Conservation (phyloP, 192 early-diverging fungal species). For the Jimgerdemannia lactiflua region DNA sequence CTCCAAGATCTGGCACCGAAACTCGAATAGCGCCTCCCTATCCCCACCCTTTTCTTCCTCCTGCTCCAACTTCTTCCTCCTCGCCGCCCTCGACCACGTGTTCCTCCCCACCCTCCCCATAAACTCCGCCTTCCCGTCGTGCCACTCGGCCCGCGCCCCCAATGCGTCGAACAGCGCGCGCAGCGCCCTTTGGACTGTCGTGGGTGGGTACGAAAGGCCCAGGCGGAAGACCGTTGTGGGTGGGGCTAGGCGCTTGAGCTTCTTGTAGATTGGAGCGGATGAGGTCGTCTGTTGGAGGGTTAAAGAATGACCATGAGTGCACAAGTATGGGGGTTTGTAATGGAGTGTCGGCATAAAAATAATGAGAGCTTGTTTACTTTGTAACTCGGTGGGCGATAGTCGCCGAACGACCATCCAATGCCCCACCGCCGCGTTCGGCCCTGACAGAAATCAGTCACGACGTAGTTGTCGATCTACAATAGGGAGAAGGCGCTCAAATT, state of each 20-base stretch:
- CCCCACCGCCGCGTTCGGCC: slow-evolving; percentile 53
- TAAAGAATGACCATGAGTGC: slow-evolving; percentile 1
- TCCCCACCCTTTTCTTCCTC: neutral
- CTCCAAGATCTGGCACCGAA: neutral
- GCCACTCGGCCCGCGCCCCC: neutral
- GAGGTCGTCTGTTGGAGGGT: slow-evolving; percentile 12
- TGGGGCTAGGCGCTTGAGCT: slow-evolving; percentile 19
- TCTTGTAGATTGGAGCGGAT: slow-evolving; percentile 9
- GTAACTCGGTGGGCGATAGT: slow-evolving; percentile 24
- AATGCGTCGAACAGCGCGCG: neutral
- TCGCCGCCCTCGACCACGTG: slow-evolving; percentile 32
- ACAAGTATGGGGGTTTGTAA: neutral
- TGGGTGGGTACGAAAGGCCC: neutral
- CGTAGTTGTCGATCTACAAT: slow-evolving; percentile 46
- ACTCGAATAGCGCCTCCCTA: slow-evolving; percentile 13
- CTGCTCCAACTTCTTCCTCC: slow-evolving; percentile 16
- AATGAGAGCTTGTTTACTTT: slow-evolving; percentile 10
- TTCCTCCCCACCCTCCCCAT: slow-evolving; percentile 7
- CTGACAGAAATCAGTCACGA: slow-evolving; percentile 52
- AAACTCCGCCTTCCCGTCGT: neutral
- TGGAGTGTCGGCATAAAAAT: neutral
- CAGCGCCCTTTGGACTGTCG: neutral
- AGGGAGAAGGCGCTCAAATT: neutral
- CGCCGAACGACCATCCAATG: slow-evolving; percentile 53
- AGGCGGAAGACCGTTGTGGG: slow-evolving; percentile 15